Base-by-base conservation (phyloP, 768 basidiomycete species). In the Botryobasidium botryosum region DNA sequence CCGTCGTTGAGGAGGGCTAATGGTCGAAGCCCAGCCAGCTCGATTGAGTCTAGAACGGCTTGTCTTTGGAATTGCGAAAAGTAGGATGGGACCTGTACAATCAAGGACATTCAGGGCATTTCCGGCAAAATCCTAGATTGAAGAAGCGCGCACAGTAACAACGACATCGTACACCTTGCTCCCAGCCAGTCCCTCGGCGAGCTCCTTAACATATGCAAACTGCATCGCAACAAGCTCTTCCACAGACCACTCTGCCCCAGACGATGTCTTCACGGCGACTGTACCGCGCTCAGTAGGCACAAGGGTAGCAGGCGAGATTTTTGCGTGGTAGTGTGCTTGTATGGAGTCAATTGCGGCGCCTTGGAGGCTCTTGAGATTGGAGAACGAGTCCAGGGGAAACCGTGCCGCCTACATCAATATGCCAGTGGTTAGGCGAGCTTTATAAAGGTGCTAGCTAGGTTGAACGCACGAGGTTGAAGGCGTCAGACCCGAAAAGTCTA, bases 221-320 rank as follows among this genome's bases (percentile, higher is more conserved):
- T 97, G 84, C 82, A 94, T 92, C 15, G 79, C 94, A 36, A 92
- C 67, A 27, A 96, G 77, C 57, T 96, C 91, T 55, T 97, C 91
- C 12, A 77, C 73, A 35, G 67, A 69, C 84, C 82, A 96, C 55
- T 75, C 68, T 29, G 71, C 42, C 69, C 44, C 49, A 23, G 49
- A 50, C 7, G 17, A 71, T 73, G 54, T 76, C 35, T 63, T 66
- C 40, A 88, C 54, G 12, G 69, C 68, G 45, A 72, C 69, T 2
- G 82, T 77, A 39, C 69, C 65, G 41, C 83, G 75, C 17, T 65
- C 51, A 13, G 75, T 75, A 55, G 73, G 62, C 45, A 66, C 28
- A 20, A 75, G 51, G 6, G 75, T 66, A 4, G 70, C 69, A 64
- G 3, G 49, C 43, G 48, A 43, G 71, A 72, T 48, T 79, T 72